Base-by-base conservation (phyloP, 257 asterid genomes). In the Phtheirospermum japonicum region DNA sequence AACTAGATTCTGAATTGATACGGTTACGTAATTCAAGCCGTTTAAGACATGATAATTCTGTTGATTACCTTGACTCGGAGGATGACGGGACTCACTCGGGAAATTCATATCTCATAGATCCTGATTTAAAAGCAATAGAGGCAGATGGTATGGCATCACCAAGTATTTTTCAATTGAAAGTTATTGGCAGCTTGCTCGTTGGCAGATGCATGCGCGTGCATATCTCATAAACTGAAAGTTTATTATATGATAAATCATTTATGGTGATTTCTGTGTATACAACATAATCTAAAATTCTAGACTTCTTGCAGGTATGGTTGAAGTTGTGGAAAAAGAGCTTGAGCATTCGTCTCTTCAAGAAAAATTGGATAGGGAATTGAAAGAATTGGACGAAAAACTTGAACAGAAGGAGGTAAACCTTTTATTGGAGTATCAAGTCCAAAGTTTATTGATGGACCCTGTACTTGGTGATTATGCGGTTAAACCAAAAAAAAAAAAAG, bases 271-370 rank as follows among this genome's bases (percentile, higher is more conserved):
- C 19, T 61, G 62, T 61, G 62, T 5, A 50, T 50, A 23, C 9
- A 56, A n/a, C 48, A 67, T 51, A 67, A 63, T 30, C 56, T 57
- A 14, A 34, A 43, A 50, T 19, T 65, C 59, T 57, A 46, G 58
- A 54, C 46, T 42, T 54, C 70, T 59, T 75, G 66, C 78, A 93
- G 99, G 71, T 59, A 88, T 73, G 61, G 79, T 63, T 48, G 95
- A 85, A 77, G 95, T 77, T 69, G 95, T 77, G 75, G 84, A 90
- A 64, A 83, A 92, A 71, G 97, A 87, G 76, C 83, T 84, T 14
- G 96, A 89, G 16, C 95, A 93, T 84, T 79, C 89, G 77, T 87
- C 97, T 69, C 86, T 87, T 69, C 97, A 93, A 79, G 95, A 93
- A 75, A 76, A 74, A 68, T 52, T 93, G 75, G 99, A 93, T 64